These are phyloP conservation scores for Cercophora scortea DNA, from an alignment of 495 filamentous ascomycete genomes.

Conservation along the genomic window DNA sequence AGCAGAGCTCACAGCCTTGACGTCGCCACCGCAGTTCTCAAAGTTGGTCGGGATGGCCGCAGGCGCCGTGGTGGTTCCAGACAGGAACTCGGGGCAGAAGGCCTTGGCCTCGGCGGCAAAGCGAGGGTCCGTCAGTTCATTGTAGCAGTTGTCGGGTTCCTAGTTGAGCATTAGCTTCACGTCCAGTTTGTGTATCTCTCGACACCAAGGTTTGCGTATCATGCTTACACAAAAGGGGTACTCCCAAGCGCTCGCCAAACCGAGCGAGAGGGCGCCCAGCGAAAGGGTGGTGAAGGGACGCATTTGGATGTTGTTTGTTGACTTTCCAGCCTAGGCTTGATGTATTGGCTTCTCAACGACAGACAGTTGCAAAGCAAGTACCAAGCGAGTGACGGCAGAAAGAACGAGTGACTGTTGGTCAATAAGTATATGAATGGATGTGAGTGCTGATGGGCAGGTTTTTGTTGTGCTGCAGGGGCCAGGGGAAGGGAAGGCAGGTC, in stretches of 20 bases:
- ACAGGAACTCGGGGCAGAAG: constrained; percentile 20
- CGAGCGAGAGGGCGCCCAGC: background rate
- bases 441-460: no score
- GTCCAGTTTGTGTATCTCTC: no score
- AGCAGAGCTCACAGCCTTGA: constrained; percentile 22
- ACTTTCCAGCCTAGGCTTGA: background rate
- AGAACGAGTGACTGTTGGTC: background rate
- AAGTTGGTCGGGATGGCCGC: constrained; percentile 19
- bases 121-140: constrained; percentile 18
- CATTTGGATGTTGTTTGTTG: background rate
- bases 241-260: constrained; percentile 6
- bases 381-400: constrained; percentile 2
- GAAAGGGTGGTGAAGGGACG: constrained; percentile 1
- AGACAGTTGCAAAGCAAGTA: background rate
- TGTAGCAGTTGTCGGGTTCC: constrained; percentile 27
- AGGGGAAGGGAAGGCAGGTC: no score
- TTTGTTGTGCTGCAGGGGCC: no score
- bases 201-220: background rate
- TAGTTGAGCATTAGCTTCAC: constrained; percentile 5
- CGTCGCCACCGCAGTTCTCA: constrained; percentile 16
- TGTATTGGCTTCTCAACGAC: background rate
- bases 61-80: constrained; percentile 11
- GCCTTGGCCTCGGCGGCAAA: constrained; percentile 11
- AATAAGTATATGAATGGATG: no score
- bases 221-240: constrained; percentile 24